Percentiles rank a stretch among this genome's conserved stretches.
Evolutionary conservation across 495 filamentous ascomycete genomes (phyloP).

Genomic region (Neurospora sp.): DNA sequence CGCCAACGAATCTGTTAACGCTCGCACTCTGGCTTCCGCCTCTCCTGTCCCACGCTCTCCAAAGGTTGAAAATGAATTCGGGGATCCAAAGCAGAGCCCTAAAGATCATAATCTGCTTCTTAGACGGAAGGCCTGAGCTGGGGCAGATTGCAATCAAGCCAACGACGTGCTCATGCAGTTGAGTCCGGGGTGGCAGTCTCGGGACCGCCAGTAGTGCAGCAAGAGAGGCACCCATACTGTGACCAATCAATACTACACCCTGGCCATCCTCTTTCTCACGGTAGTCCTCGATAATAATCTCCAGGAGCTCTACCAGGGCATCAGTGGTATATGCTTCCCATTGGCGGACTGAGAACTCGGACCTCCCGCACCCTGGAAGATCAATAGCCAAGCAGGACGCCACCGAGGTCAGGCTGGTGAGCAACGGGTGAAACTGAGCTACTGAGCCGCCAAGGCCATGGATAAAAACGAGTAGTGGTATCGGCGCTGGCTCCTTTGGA

Average conservation of each 20-base stretch:
- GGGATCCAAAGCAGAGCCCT: constrained; percentile 56
- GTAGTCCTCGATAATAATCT: constrained; percentile 59
- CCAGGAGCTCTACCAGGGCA: constrained; percentile 64
- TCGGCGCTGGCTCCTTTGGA: constrained; percentile 54
- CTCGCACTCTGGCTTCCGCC: constrained; percentile 70
- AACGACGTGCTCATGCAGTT: constrained; percentile 51
- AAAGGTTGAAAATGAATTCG: constrained; percentile 61
- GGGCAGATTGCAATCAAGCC: constrained; percentile 79
- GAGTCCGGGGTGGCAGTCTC: constrained; percentile 30
- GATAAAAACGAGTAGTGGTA: constrained; percentile 83
- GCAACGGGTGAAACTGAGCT: constrained; percentile 74
- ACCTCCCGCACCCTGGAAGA: constrained; percentile 78
- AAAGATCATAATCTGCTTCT: constrained; percentile 41
- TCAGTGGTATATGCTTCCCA: constrained; percentile 77
- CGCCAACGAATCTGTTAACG: constrained; percentile 70
- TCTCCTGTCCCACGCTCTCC: constrained; percentile 69
- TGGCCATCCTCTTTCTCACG: constrained; percentile 56
- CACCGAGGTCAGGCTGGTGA: constrained; percentile 72
- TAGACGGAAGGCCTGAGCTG: constrained; percentile 47
- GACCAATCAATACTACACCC: constrained; percentile 69
- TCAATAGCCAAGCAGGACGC: constrained; percentile 87
- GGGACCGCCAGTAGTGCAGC: constrained; percentile 63
- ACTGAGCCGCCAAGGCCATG: constrained; percentile 86
- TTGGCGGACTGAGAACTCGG: constrained; percentile 53
- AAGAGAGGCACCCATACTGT: constrained; percentile 80